Conservation (phyloP, 345 rosid genomes). For the Camelina hispida region DNA sequence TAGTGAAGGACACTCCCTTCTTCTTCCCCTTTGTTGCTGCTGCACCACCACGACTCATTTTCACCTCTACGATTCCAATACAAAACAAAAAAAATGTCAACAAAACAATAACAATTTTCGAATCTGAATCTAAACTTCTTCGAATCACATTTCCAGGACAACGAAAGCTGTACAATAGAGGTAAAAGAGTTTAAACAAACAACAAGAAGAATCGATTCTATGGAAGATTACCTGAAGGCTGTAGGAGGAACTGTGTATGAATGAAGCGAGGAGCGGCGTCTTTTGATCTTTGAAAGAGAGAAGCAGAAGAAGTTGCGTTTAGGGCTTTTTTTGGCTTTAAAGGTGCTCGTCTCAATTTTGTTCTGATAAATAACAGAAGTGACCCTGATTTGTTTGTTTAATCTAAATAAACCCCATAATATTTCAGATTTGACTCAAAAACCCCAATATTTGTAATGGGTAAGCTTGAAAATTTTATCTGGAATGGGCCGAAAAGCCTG, state of each 20-base stretch:
- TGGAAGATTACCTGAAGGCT: constrained; percentile 14
- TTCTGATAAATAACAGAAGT: neutral
- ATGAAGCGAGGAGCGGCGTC: constrained; percentile 28
- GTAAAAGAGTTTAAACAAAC: neutral
- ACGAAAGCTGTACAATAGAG: neutral
- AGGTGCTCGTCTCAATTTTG: neutral
- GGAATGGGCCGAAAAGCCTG: neutral
- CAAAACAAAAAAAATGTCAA: neutral
- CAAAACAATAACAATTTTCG: neutral
- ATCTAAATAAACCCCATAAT: neutral
- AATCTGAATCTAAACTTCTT: neutral
- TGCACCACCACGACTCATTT: constrained; percentile 44
- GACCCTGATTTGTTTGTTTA: neutral
- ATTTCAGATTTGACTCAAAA: neutral
- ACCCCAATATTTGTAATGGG: neutral
- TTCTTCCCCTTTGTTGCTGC: constrained; percentile 44
- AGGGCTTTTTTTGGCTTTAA: constrained; percentile 24
- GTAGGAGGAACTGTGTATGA: constrained; percentile 6
- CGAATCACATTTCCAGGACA: neutral
- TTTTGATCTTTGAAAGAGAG: constrained; percentile 10
- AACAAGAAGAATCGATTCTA: neutral
- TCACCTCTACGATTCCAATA: constrained; percentile 15
- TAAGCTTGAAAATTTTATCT: neutral
- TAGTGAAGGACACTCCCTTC: constrained; percentile 47
- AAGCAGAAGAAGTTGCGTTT: constrained; percentile 3